Conservation (phyloP, 495 filamentous ascomycete genomes). For the Trichodelitschia bisporula region DNA sequence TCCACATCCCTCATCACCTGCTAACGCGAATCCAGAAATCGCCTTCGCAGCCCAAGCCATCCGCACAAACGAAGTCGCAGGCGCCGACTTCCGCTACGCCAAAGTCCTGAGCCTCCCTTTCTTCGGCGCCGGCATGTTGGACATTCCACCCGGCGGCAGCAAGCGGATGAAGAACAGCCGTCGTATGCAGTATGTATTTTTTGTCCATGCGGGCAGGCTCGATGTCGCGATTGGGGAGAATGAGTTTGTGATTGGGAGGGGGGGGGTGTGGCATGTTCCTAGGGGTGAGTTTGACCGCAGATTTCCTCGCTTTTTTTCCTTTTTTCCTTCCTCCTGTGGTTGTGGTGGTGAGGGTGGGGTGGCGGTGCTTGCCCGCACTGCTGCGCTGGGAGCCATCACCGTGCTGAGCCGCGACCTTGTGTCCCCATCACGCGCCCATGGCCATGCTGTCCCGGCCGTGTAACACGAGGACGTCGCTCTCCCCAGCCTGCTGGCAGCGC, state of each 20-base stretch:
- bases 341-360: too few relatives aligned
- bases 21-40: slow-evolving; percentile 35
- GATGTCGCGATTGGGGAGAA: slow-evolving; percentile 54
- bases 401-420: background rate
- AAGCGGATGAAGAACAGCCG: slow-evolving; percentile 79
- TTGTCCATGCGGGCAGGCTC: slow-evolving; percentile 57
- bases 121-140: slow-evolving; percentile 71
- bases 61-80: slow-evolving; percentile 46
- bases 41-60: slow-evolving; percentile 57
- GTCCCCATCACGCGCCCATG: background rate
- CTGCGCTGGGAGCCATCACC: background rate
- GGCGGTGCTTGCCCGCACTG: background rate
- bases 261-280: slow-evolving; percentile 80
- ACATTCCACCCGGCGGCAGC: slow-evolving; percentile 52
- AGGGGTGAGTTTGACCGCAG: slow-evolving; percentile 60
- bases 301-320: slow-evolving; percentile 1
- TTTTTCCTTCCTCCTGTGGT: background rate
- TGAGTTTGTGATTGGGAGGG: slow-evolving; percentile 60
- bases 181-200: slow-evolving; percentile 90
- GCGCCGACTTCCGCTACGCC: slow-evolving; percentile 56
- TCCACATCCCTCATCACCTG: too few relatives aligned
- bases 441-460: background rate
- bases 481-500: background rate
- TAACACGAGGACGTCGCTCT: background rate
- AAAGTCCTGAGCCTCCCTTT: slow-evolving; percentile 67